Percentiles rank a stretch among this genome's conserved stretches.
phyloP scores from a whole-genome alignment of 345 rosid species.

The Abelmoschus esculentus region DNA sequence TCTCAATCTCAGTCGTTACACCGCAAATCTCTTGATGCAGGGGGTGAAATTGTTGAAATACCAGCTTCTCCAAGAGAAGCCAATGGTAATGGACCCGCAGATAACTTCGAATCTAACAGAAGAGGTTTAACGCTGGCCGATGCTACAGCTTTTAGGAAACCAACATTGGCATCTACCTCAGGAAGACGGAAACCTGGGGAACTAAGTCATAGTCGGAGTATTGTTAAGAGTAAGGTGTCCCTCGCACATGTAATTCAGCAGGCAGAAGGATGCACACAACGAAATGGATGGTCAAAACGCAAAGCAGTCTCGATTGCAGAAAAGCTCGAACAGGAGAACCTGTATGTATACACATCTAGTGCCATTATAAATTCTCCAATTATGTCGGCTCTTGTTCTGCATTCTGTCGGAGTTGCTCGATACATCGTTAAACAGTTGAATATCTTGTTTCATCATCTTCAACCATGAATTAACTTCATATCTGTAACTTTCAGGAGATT shows the following conservation, averaged over 20 bases:
- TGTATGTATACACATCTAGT: conserved; percentile 41
- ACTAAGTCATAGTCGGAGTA: conserved; percentile 55
- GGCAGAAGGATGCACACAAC: conserved; percentile 70
- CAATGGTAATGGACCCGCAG: conserved; percentile 21
- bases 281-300: conserved; percentile 65
- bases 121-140: conserved; percentile 24
- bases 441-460: not conserved
- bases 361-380: not conserved
- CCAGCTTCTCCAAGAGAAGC: conserved; percentile 35
- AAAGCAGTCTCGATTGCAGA: conserved; percentile 86
- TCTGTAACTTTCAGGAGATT: conserved; percentile 56
- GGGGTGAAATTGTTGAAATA: conserved; percentile 69
- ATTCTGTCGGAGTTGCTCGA: not conserved
- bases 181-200: conserved; percentile 45
- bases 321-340: conserved; percentile 90
- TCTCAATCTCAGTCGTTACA: conserved; percentile 16
- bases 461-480: conserved; percentile 1
- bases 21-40: conserved; percentile 22
- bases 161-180: conserved; percentile 18
- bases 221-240: conserved; percentile 88
- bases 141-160: conserved; percentile 20
- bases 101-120: conserved; percentile 27
- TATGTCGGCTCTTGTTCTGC: no score
- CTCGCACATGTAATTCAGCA: conserved; percentile 81
- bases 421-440: not conserved